Evolutionary conservation across 2,329 filamentous ascomycete genomes (phyloP), one percentile per base, ranked within the genome.

Genomic region (Cytospora piceae): DNA sequence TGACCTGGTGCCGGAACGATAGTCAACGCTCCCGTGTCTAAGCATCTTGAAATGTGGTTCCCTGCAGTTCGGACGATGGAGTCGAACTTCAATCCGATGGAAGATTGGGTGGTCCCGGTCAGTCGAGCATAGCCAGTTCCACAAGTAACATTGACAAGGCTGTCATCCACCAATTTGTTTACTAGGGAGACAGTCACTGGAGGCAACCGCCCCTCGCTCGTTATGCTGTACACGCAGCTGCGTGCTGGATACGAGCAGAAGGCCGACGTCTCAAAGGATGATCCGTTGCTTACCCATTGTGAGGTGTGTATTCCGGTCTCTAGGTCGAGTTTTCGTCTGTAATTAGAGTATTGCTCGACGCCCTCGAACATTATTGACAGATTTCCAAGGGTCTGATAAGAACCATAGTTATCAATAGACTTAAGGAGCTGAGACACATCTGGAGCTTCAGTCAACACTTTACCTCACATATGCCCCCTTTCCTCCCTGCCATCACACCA

Each of bases 311-410:
- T 60, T 0, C 81, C 82, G 0, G 75, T 81, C 3, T 70, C 70
- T 4, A 85, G 69, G 64, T 85, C 78, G 6, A 85, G 74, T 1
- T 72, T 74, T 14, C 81, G 70, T n/a, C 72, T 77, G 62, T 83
- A 83, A 3, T 70, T 72, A 4, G 70, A 71, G 9, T 72, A 70
- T 1, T 72, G 64, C 4, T 63, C 67, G 0, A 79, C 64, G 4
- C 73, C 75, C 0, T 73, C 72, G 3, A 83, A 73, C 0, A 68
- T 62, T 0, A 85, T 74, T 0, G 76, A 79, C 0, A 85, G 62
- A 63, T 84, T 84, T 0, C 77, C 82, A 0, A 83, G 71, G 0
- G 82, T 81, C 61, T 77, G 77, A 67, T 80, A 84, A 4, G 76
- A 77, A 15, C 82, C 83, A 61, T 82, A 84, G 49, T 77, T 72